Conservation (phyloP, 2,329 filamentous ascomycete species). For the Diaporthe sp. region DNA sequence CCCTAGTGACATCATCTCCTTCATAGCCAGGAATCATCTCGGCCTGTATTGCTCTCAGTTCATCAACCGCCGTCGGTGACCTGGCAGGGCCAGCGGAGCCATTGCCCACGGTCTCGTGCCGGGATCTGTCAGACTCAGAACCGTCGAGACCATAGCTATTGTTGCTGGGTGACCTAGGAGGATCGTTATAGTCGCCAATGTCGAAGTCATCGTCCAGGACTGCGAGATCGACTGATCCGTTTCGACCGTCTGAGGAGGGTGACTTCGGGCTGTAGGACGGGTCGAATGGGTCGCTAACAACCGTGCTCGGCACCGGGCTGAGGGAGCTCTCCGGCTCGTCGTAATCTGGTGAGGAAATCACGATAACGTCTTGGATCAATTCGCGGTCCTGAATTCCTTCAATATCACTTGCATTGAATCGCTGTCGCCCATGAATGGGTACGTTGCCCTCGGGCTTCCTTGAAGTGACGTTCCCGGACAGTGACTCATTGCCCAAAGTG, state of each 20-base stretch:
- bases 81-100: too few species aligned
- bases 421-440: neutral
- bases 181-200: neutral
- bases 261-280: neutral
- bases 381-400: accelerated
- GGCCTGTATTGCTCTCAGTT: neutral
- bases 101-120: too few species aligned
- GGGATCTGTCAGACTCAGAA: too few species aligned
- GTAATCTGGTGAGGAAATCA: neutral
- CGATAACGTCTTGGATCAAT: neutral
- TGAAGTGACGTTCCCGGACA: neutral
- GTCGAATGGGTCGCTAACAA: neutral
- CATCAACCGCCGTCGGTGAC: neutral
- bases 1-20: neutral
- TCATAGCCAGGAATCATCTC: neutral
- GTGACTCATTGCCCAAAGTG: neutral
- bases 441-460: too few species aligned
- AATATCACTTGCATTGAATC: neutral
- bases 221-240: neutral
- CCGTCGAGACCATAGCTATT: neutral
- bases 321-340: neutral
- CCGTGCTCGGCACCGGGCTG: neutral
- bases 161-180: neutral
- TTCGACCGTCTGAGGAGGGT: neutral
- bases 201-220: neutral